These are phyloP conservation scores for Fusarium tupiense DNA, from an alignment of 2,329 filamentous ascomycete genomes.

Conservation along the genomic window DNA sequence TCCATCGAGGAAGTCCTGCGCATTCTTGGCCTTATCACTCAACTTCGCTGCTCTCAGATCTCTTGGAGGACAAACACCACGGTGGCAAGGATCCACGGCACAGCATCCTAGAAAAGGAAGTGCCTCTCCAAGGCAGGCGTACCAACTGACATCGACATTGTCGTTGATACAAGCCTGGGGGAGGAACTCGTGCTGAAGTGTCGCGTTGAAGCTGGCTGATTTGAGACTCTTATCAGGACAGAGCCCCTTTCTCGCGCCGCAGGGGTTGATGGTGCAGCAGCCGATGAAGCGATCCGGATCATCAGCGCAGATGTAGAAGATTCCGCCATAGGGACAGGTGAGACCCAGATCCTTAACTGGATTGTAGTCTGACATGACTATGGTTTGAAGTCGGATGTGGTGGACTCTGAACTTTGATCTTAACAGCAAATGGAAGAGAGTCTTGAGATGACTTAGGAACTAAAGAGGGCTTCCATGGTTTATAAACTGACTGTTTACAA, in stretches of 20 bases:
- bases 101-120: slow-evolving; percentile 55
- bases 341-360: slow-evolving; percentile 39
- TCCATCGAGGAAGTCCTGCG: background rate
- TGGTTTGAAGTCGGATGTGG: background rate
- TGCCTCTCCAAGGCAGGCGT: slow-evolving; percentile 43
- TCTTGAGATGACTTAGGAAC: background rate
- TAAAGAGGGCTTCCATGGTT: rapidly evolving
- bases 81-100: slow-evolving; percentile 33
- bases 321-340: slow-evolving; percentile 45
- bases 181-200: slow-evolving; percentile 41
- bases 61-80: slow-evolving; percentile 13
- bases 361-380: slow-evolving; percentile 15
- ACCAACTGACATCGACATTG: slow-evolving; percentile 44
- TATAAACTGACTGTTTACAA: background rate
- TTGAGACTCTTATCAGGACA: slow-evolving; percentile 36
- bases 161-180: slow-evolving; percentile 46
- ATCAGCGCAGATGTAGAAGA: slow-evolving; percentile 51
- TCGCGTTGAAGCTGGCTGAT: slow-evolving; percentile 43
- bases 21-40: slow-evolving; percentile 5
- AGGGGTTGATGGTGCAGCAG: slow-evolving; percentile 52
- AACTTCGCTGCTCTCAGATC: slow-evolving; percentile 30
- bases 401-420: background rate
- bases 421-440: background rate
- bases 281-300: slow-evolving; percentile 51
- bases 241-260: slow-evolving; percentile 31